A percentile compares a stretch with the other conserved stretches of the same genome.
phyloP scores from a whole-genome alignment of 1,284 basidiomycete genomes.

The Entoloma clypeatum region DNA sequence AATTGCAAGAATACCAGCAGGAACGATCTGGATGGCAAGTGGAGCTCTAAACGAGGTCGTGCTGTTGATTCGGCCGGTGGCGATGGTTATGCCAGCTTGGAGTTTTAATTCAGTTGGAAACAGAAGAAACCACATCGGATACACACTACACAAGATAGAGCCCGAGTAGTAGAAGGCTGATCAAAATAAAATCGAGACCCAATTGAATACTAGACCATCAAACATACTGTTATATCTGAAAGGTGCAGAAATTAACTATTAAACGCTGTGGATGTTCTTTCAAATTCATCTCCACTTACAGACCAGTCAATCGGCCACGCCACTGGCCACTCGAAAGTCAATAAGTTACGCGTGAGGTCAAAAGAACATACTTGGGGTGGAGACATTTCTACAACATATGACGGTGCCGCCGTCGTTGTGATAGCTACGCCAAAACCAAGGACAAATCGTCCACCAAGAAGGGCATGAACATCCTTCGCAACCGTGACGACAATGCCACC shows the following conservation, averaged over 20 bases:
- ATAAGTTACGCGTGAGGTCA: background rate
- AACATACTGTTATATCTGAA: slow-evolving; percentile 35
- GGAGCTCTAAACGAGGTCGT: slow-evolving; percentile 47
- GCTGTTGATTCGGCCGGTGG: slow-evolving; percentile 38
- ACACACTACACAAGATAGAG: slow-evolving; percentile 38
- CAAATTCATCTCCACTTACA: slow-evolving; percentile 29
- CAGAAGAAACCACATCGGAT: background rate
- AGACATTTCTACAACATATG: slow-evolving; percentile 50
- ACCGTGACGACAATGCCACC: slow-evolving; percentile 43
- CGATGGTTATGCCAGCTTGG: slow-evolving; percentile 41
- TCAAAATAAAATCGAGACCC: slow-evolving; percentile 1
- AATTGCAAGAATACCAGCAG: slow-evolving; percentile 42
- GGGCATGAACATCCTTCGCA: slow-evolving; percentile 38
- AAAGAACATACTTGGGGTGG: slow-evolving; percentile 44
- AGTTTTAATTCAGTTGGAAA: slow-evolving; percentile 15
- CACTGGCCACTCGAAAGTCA: too few species aligned
- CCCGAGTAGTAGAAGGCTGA: slow-evolving; percentile 45
- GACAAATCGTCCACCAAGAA: slow-evolving; percentile 45
- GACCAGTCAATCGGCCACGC: slow-evolving; percentile 55
- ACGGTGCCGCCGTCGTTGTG: slow-evolving; percentile 46
- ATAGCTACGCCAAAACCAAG: slow-evolving; percentile 49
- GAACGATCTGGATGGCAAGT: slow-evolving; percentile 49
- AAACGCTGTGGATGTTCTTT: background rate
- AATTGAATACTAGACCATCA: background rate
- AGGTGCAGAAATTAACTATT: background rate